Base-by-base conservation (phyloP, 805 yeast genomes). In the Candida khao-thaluensis region DNA sequence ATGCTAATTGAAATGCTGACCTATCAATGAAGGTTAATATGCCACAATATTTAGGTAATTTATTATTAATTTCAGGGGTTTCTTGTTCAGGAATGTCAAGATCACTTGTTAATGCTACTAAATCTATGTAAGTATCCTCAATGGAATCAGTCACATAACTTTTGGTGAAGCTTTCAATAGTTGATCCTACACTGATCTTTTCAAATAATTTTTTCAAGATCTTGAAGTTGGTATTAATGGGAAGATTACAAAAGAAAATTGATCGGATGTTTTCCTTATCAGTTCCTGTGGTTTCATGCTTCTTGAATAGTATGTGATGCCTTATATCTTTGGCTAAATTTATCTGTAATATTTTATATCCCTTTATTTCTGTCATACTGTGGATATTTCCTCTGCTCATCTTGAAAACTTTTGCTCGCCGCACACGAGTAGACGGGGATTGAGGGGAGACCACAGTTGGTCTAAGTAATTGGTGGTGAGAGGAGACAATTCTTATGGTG, bases 231-330 rank as follows among this genome's bases (percentile, higher is more conserved):
- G 88, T 71, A 41, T 74, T 72, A 16, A 82, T 62, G 2, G 97
- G 96, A 28, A 88, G 62, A 55, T 90, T 89, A 42, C 84, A 78
- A 5, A 83, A 57, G 61, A 90, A 90, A n/a, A 90, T 59, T 20
- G 85, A 72, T 37, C 85, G 68, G 14, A 20, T 31, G 38, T 73
- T 71, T 37, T 74, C 73, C 15, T 71, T 59, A 23, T 73, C 72
- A 2, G 66, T 60, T 23, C 65, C 68, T 37, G 66, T 65, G 29
- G 60, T 54, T 30, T 71, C 64, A 54, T 85, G 95, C 52, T 81
- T 85, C 59, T 83, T 84, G 50, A 76, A 61, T 52, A 71, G 85
- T 48, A 83, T 61, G 51, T 76, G 82, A 56, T 86, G 95, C 17
- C 57, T 53, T 2, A 63, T 49, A 8, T 53, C 56, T 17, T 62